Evolutionary conservation across 1,139 yeast genomes (phyloP).

Genomic region (Geotrichum citri-aurantii): DNA sequence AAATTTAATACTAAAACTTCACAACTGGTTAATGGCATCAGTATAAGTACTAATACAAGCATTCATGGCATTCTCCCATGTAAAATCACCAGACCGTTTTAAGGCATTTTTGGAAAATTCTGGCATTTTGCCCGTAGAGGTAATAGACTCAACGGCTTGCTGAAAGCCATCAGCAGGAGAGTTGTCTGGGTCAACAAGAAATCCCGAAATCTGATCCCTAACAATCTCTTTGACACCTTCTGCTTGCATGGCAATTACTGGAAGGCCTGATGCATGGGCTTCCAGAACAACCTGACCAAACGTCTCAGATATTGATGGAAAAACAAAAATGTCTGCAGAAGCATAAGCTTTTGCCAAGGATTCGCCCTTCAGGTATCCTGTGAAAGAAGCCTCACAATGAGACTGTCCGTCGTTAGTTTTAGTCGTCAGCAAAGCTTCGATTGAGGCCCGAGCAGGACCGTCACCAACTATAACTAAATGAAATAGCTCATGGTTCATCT

Average conservation of each 20-base stretch:
- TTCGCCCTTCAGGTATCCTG: conserved; percentile 23
- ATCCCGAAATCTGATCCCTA: conserved; percentile 15
- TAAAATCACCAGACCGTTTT: conserved; percentile 15
- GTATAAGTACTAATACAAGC: conserved; percentile 18
- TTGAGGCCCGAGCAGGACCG: conserved; percentile 21
- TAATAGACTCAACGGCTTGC: conserved; percentile 12
- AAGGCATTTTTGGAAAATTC: conserved; percentile 18
- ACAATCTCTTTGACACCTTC: conserved; percentile 20
- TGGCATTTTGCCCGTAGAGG: conserved; percentile 6
- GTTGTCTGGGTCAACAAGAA: conserved; percentile 14
- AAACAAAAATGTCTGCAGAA: conserved; percentile 22
- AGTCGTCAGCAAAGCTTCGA: conserved; percentile 16
- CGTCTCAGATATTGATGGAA: conserved; percentile 23
- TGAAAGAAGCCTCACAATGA: conserved; percentile 21
- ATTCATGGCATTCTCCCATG: conserved; percentile 21
- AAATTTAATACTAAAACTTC: neutral
- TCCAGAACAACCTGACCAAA: conserved; percentile 26
- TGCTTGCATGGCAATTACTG: conserved; percentile 21
- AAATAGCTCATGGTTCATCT: conserved; percentile 24
- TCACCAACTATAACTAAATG: conserved; percentile 23
- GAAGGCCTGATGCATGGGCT: conserved; percentile 24
- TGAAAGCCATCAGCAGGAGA: conserved; percentile 6
- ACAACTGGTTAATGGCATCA: conserved; percentile 6
- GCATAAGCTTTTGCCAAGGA: conserved; percentile 23
- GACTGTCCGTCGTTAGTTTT: neutral